Base-by-base conservation (phyloP, 2,329 filamentous ascomycete species). In the Cercospora janseana region DNA sequence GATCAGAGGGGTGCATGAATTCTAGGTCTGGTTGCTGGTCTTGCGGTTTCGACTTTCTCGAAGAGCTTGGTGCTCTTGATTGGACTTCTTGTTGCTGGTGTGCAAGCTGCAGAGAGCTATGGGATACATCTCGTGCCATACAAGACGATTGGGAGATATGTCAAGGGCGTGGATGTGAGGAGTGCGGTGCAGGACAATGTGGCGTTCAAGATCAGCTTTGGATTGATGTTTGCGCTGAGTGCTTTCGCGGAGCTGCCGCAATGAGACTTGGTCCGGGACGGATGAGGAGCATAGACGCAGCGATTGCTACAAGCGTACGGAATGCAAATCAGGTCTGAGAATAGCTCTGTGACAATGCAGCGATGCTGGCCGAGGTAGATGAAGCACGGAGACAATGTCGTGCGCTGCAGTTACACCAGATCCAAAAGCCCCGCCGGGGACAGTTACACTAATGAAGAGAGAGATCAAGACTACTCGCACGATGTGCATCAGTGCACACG, bases 181-280 rank as follows among this genome's bases (percentile, higher is more conserved):
- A 74, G 73, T 4, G 71, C 77, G 37, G 69, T 85, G 46, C 74
- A 78, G 60, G 74, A 78, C 53, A 79, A 82, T 59, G 77, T 80
- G 2, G 79, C 79, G 13, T 85, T 87, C 65, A 86, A 85, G 64
- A 65, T 83, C 16, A 82, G 83, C 3, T 90, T 91, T 66, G 81
- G 82, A n/a, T 63, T 81, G 32, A 86, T 86, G 21, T 90, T 90
- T 70, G 79, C 84, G 20, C 69, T 90, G 63, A 85, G 85, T 41
- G 81, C 79, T 2, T 86, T 86, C 75, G 76, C 76, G 62, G 68
- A 73, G 43, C 76, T 85, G 49, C 51, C 50, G 26, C 34, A 48
- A 37, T 52, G 40, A 51, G 34, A n/a, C n/a, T n/a, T n/a, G n/a
- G n/a, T n/a, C n/a, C n/a, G n/a, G n/a, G n/a, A n/a, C n/a, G n/a